Percentiles rank a stretch among this genome's conserved stretches.
phyloP scores from a whole-genome alignment of 176 grass and related monocot species.

The Zea luxurians region DNA sequence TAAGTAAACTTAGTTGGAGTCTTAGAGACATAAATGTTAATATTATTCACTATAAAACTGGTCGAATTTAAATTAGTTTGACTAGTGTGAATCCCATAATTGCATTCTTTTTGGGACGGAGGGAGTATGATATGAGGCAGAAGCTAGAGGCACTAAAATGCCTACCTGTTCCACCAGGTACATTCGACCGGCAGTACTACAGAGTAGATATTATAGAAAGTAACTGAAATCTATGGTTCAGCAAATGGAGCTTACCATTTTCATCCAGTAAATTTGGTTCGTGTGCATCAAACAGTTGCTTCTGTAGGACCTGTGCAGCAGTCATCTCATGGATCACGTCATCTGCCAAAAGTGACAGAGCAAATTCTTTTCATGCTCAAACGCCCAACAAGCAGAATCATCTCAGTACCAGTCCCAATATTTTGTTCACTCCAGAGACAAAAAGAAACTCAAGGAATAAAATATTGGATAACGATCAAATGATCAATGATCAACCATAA shows the following conservation, averaged over 20 bases:
- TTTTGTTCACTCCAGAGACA: constrained; percentile 7
- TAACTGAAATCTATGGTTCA: constrained; percentile 33
- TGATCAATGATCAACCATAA: neutral
- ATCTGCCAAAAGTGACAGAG: constrained; percentile 48
- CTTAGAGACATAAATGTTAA: too few relatives aligned
- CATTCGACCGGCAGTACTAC: neutral
- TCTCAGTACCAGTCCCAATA: constrained; percentile 17
- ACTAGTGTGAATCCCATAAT: too few relatives aligned
- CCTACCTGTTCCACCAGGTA: constrained; percentile 4
- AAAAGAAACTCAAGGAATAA: neutral
- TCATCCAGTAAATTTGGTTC: constrained; percentile 90
- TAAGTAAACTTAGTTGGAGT: too few relatives aligned
- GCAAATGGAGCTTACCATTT: constrained; percentile 51
- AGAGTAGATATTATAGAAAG: constrained; percentile 2
- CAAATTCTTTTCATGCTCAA: constrained; percentile 20
- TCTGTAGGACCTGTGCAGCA: constrained; percentile 54
- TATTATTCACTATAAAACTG: too few relatives aligned
- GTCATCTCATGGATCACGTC: constrained; percentile 50
- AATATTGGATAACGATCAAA: constrained; percentile 10
- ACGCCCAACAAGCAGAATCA: neutral
- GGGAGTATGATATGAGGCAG: neutral
- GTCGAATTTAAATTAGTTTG: too few relatives aligned
- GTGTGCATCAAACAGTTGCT: constrained; percentile 68
- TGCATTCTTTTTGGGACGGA: too few relatives aligned
- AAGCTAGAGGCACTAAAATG: constrained; percentile 16